These are phyloP conservation scores for Lentinula raphanica DNA, from an alignment of 768 basidiomycete species.

Conservation along the genomic window DNA sequence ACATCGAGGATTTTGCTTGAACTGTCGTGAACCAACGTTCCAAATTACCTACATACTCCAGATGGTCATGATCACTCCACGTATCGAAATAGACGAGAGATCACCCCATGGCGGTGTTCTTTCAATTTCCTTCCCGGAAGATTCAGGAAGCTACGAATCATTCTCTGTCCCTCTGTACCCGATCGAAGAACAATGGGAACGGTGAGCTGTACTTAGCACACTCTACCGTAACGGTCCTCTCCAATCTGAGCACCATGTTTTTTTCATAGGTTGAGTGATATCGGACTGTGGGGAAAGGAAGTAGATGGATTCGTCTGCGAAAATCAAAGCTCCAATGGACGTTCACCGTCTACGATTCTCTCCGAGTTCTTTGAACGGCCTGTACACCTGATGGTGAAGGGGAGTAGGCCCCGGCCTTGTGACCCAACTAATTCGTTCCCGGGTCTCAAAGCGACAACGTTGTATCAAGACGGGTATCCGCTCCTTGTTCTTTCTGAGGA, in stretches of 20 bases:
- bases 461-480: conserved; percentile 72
- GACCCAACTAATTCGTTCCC: conserved; percentile 52
- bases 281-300: conserved; percentile 42
- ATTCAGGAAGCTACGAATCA: conserved; percentile 47
- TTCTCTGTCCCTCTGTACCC: conserved; percentile 61
- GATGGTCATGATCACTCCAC: conserved; percentile 66
- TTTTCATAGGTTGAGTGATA: conserved; percentile 42
- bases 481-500: conserved; percentile 65
- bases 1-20: too few relatives aligned
- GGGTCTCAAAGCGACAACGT: conserved; percentile 46
- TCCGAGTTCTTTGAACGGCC: conserved; percentile 57
- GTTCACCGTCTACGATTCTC: conserved; percentile 48
- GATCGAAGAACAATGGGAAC: conserved; percentile 47
- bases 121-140: conserved; percentile 54
- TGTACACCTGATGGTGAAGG: conserved; percentile 66
- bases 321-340: conserved; percentile 20
- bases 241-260: neutral
- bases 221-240: too few relatives aligned
- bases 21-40: neutral
- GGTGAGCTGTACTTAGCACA: conserved; percentile 43
- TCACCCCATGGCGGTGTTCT: conserved; percentile 45
- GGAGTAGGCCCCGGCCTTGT: conserved; percentile 46
- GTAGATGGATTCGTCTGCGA: conserved; percentile 67
- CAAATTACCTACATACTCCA: conserved; percentile 17
- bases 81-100: conserved; percentile 40